Conservation (phyloP, 2,329 filamentous ascomycete genomes). For the Colletotrichum sp. region DNA sequence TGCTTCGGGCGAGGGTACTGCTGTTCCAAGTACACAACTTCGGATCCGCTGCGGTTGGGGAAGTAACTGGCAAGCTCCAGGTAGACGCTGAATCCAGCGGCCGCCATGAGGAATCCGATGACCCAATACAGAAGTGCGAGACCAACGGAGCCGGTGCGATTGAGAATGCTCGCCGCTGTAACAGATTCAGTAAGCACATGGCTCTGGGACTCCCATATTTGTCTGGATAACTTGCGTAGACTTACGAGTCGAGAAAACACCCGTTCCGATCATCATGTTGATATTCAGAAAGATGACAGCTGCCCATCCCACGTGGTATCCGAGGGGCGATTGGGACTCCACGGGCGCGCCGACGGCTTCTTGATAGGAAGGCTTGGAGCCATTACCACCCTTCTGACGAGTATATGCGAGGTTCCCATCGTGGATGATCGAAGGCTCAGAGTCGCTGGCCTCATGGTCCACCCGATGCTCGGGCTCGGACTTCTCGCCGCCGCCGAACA, state of each 20-base stretch:
- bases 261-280: constrained; percentile 67
- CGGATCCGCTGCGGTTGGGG: constrained; percentile 68
- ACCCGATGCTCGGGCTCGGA: background rate
- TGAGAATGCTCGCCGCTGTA: constrained; percentile 62
- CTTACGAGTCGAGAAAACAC: constrained; percentile 69
- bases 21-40: constrained; percentile 74
- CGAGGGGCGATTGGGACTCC: constrained; percentile 62
- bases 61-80: constrained; percentile 70
- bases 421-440: constrained; percentile 30
- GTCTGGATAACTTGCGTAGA: background rate
- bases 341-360: constrained; percentile 68
- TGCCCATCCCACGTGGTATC: constrained; percentile 60
- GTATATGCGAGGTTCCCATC: constrained; percentile 48
- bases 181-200: background rate
- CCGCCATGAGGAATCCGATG: constrained; percentile 64
- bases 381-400: constrained; percentile 51
- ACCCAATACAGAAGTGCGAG: constrained; percentile 69
- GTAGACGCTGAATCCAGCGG: constrained; percentile 61
- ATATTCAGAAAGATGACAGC: constrained; percentile 67
- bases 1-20: constrained; percentile 68
- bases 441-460: constrained; percentile 24
- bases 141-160: constrained; percentile 65
- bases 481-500: constrained; percentile 8
- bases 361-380: constrained; percentile 56
- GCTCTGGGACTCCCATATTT: background rate